phyloP scores from a whole-genome alignment of 2,329 filamentous ascomycete genomes.

The Neofusicoccum cordaticola region DNA sequence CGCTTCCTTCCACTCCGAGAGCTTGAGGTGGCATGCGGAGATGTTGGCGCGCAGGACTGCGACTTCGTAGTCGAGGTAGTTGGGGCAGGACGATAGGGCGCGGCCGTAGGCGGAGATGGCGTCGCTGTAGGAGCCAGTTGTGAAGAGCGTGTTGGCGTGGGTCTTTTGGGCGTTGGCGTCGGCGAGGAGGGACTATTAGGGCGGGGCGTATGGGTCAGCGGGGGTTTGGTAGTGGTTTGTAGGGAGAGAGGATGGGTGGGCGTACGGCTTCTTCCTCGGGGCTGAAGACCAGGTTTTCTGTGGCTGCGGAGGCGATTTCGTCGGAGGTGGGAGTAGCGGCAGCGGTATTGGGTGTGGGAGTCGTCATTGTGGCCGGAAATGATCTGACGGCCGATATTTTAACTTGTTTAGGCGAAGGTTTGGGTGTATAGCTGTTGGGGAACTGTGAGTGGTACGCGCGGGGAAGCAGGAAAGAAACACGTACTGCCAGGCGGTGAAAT shows the following conservation, averaged over 20 bases:
- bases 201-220: neutral
- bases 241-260: neutral
- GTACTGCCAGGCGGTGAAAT: conserved; percentile 15
- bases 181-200: conserved; percentile 58
- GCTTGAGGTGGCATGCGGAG: conserved; percentile 81
- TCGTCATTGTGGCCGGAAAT: neutral
- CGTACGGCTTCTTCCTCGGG: conserved; percentile 17
- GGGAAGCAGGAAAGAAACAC: neutral
- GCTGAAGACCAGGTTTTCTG: conserved; percentile 1
- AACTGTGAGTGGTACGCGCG: neutral
- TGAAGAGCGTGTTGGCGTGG: conserved; percentile 78
- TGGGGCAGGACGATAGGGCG: conserved; percentile 74
- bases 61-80: conserved; percentile 82
- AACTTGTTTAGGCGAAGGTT: neutral
- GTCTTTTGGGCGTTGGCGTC: conserved; percentile 72
- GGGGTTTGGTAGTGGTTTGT: neutral
- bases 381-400: too few species aligned
- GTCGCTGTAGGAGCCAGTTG: conserved; percentile 65
- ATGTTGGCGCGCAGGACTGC: conserved; percentile 88
- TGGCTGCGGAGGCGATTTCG: neutral
- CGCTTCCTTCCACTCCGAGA: conserved; percentile 81
- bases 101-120: conserved; percentile 82
- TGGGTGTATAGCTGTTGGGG: too few species aligned
- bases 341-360: neutral
- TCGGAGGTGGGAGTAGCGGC: neutral